These are phyloP conservation scores for Ligustrum vulgare DNA, from an alignment of 257 asterid species.

Conservation along the genomic window DNA sequence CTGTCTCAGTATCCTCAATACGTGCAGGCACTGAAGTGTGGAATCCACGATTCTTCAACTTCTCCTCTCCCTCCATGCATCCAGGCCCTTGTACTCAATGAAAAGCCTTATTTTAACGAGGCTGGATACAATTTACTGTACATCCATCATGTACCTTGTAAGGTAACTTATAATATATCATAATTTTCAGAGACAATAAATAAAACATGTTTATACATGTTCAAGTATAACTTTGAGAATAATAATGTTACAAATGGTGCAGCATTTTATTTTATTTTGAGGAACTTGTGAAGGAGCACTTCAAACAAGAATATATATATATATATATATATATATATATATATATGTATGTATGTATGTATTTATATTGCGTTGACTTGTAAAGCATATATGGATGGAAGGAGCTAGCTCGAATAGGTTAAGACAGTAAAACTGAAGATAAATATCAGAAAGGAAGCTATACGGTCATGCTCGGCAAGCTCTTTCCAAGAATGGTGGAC, in stretches of 20 bases:
- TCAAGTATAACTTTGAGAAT: no score
- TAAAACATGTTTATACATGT: no score
- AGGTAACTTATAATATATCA: no score
- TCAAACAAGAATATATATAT: no score
- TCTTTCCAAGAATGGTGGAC: slow-evolving; percentile 64
- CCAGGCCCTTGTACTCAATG: slow-evolving; percentile 76
- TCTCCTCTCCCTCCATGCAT: slow-evolving; percentile 89
- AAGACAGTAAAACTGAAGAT: slow-evolving; percentile 28
- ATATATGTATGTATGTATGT: no score
- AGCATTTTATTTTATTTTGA: slow-evolving; percentile 97
- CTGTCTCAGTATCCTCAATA: slow-evolving; percentile 84
- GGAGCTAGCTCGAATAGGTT: slow-evolving; percentile 75
- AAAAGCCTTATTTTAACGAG: slow-evolving; percentile 86
- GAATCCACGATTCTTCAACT: slow-evolving; percentile 77
- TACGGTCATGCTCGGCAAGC: slow-evolving; percentile 70
- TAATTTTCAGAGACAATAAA: no score
- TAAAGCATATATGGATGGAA: slow-evolving; percentile 71
- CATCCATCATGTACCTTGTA: no score
- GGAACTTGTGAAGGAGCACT: slow-evolving; percentile 77
- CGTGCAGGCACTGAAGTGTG: slow-evolving; percentile 87
- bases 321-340: no score
- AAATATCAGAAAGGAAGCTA: slow-evolving; percentile 58
- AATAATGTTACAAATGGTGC: no score
- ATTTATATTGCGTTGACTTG: no score
- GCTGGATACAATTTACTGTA: no score